Conservation (phyloP, 2,329 filamentous ascomycete species). For the Helotiales sp. region DNA sequence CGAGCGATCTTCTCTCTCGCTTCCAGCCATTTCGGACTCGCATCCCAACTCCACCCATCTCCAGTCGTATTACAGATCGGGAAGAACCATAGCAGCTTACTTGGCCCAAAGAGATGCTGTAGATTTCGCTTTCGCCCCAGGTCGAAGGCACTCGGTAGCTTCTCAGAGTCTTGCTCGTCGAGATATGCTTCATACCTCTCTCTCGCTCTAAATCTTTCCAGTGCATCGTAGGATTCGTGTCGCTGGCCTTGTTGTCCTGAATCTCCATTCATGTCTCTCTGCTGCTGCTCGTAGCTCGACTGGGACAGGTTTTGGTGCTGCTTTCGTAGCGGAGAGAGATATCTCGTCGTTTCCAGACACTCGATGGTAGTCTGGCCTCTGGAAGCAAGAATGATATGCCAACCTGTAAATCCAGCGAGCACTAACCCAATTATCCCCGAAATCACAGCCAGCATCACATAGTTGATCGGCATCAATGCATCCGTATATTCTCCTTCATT, state of each 20-base stretch:
- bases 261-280: constrained; percentile 65
- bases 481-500: constrained; percentile 73
- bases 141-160: constrained; percentile 92
- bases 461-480: constrained; percentile 84
- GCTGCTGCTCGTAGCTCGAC: constrained; percentile 65
- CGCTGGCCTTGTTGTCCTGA: constrained; percentile 30
- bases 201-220: constrained; percentile 68
- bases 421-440: constrained; percentile 91
- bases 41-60: constrained; percentile 94
- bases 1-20: constrained; percentile 66
- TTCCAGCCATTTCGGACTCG: constrained; percentile 77
- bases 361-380: constrained; percentile 93
- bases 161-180: constrained; percentile 85
- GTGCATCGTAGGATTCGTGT: constrained; percentile 49
- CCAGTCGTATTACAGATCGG: constrained; percentile 86
- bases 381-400: constrained; percentile 84
- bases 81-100: constrained; percentile 74
- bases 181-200: constrained; percentile 80
- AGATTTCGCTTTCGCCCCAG: constrained; percentile 84
- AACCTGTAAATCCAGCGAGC: constrained; percentile 84
- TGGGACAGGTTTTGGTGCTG: constrained; percentile 64
- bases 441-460: constrained; percentile 84
- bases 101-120: constrained; percentile 78
- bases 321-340: constrained; percentile 79
- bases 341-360: constrained; percentile 92